Evolutionary conservation across 2,329 filamentous ascomycete genomes (phyloP), one percentile per base, ranked within the genome.

Genomic region (Seiridium unicorne): DNA sequence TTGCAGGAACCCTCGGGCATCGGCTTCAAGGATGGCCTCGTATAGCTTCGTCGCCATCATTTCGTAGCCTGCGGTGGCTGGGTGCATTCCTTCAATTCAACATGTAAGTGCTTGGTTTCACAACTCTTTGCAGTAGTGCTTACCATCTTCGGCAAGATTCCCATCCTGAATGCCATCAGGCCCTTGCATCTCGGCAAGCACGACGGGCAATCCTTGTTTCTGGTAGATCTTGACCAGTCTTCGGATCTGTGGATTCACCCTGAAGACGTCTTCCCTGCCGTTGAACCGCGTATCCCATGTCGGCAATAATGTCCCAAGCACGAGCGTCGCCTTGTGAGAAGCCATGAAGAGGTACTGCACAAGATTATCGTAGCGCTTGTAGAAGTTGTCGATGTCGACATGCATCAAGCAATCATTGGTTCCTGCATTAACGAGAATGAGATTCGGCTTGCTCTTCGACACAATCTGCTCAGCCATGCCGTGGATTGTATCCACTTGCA

Each of bases 321-420:
- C 57, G 13, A 74, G 55, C 18, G 72, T 73, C 4, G 71, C 67
- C 44, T 66, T 63, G 6, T 72, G 72, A 11, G 71, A 73, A 11
- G 68, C 68, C 9, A 65, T 59, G 26, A 73, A 64, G 9, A 73
- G 68, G 60, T 72, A 73, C 51, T 66, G 66, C 5, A 74, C 65
- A 2, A 74, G 57, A 13, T 66, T 65, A 31, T 69, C 68, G 36
- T 73, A 68, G 57, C 71, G 69, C 60, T 70, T 69, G 48, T 68
- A 73, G 46, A 72, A 73, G 63, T 72, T 70, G 57, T 69, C 63
- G 31, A 73, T 67, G 36, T 73, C 68, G 57, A 72, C 64, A 35
- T 70, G 66, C 61, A 70, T 68, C 61, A 71, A 70, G 51, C 72
- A 73, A 54, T 75, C 72, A 54, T 74, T 74, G 55, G 73, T 73